Evolutionary conservation across 345 rosid genomes (phyloP).

Genomic region (Pseudoturritis turrita): DNA sequence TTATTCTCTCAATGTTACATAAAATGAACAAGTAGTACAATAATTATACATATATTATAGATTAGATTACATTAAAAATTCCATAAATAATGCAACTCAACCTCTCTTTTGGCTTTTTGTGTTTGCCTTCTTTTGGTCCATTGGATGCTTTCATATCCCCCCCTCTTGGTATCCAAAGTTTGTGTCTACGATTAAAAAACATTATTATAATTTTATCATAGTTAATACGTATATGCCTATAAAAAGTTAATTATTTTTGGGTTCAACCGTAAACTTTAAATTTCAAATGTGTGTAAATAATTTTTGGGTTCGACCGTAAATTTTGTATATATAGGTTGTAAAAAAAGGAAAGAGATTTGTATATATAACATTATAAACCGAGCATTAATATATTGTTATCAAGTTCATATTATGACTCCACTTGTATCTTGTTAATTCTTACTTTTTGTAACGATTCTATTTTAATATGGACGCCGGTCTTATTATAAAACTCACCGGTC

Average conservation of each 20-base stretch:
- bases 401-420: constrained; percentile 2
- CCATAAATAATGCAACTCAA: constrained; percentile 34
- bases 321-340: too few species aligned
- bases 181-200: constrained; percentile 18
- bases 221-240: not conserved
- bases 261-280: not conserved
- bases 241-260: not conserved
- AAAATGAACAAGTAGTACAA: constrained; percentile 23
- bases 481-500: constrained; percentile 8
- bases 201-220: not conserved
- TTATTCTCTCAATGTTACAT: not conserved
- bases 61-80: constrained; percentile 18
- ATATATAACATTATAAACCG: not conserved
- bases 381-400: not conserved
- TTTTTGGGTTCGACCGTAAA: too few species aligned
- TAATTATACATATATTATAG: constrained; percentile 18
- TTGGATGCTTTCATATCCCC: constrained; percentile 37
- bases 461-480: constrained; percentile 15
- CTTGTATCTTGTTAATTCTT: not conserved
- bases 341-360: too few species aligned
- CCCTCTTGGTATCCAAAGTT: constrained; percentile 45
- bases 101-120: constrained; percentile 46
- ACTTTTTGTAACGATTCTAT: not conserved
- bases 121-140: constrained; percentile 34
- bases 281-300: not conserved